Evolutionary conservation across 306 rosid genomes (phyloP), one percentile per base, ranked within the genome.

Genomic region (Pyrus pyrifolia): DNA sequence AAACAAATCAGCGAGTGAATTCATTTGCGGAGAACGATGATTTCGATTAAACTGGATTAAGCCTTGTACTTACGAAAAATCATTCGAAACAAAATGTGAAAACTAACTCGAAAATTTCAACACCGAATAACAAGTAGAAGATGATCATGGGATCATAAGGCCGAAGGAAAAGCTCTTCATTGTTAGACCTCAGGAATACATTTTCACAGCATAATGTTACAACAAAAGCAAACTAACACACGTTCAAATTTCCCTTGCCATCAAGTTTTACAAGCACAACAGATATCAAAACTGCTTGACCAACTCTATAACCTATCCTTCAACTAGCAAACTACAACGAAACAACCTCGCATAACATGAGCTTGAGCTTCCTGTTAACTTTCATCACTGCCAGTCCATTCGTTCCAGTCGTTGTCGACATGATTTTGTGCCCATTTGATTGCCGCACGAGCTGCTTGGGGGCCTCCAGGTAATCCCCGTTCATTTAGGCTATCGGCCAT

Each of bases 371-470:
- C 51, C 69, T 42, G 31, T 65, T 68, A 69, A 62, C 67, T 79
- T 35, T 82, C 53, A 78, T 88, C 88, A 53, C 83, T 86, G 70
- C 81, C 88, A 63, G 85, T 90, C 97, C 97, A 95, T 35, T 82
- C 84, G 27, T 87, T 92, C 99, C 99, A 90, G 75, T 95, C 97
- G n/a, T 87, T 92, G 83, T 95, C 97, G n/a, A 95, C 97, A 73
- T 87, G 81, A 27, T 85, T 75, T 60, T 86, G 89, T 10, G 99
- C 99, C 97, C 97, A 92, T 55, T 88, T 92, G 83, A 92, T 68
- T 8, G 97, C 97, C 22, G 83, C 86, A 21, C 92, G 91, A 4
- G 97, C 99, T 21, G 97, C 99, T 75, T 89, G 89, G 10, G 97
- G 78, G 30, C 93, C 99, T 77, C 99, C 99, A 2, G 97, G 97